These are phyloP conservation scores for Geotrichum europaeum DNA, from an alignment of 1,139 yeast genomes.

Conservation along the genomic window DNA sequence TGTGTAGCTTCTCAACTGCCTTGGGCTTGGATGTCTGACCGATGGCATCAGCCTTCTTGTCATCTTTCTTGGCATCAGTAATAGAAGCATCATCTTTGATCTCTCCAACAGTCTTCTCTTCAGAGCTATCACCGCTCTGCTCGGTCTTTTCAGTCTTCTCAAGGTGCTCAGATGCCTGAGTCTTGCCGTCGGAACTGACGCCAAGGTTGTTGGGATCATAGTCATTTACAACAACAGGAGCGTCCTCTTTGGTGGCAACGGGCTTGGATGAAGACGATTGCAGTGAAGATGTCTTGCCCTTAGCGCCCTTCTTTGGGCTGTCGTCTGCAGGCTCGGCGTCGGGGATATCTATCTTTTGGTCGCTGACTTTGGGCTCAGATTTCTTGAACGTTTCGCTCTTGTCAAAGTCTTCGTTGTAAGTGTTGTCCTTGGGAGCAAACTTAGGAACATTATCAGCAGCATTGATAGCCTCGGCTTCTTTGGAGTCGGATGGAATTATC, in stretches of 20 bases:
- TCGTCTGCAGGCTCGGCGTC: constrained; percentile 23
- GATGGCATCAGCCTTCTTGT: neutral
- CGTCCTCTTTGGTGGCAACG: constrained; percentile 27
- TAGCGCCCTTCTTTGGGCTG: constrained; percentile 25
- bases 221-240: constrained; percentile 36
- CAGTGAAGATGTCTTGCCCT: constrained; percentile 7
- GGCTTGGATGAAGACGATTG: constrained; percentile 19
- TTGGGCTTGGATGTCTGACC: neutral
- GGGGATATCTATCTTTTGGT: constrained; percentile 27
- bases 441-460: constrained; percentile 33
- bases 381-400: constrained; percentile 30
- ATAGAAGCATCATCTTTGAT: constrained; percentile 15
- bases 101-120: constrained; percentile 14
- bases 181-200: constrained; percentile 26
- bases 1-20: constrained; percentile 11
- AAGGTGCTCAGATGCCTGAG: constrained; percentile 16
- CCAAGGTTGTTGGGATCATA: constrained; percentile 38
- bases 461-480: constrained; percentile 29
- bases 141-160: constrained; percentile 15
- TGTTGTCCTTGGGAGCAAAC: constrained; percentile 36
- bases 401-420: constrained; percentile 27
- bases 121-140: neutral
- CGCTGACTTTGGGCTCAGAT: constrained; percentile 31
- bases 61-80: constrained; percentile 1
- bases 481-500: constrained; percentile 31